Evolutionary conservation across 2,329 filamentous ascomycete species (phyloP), one percentile per base, ranked within the genome.

Genomic region (Trichoderma breve): DNA sequence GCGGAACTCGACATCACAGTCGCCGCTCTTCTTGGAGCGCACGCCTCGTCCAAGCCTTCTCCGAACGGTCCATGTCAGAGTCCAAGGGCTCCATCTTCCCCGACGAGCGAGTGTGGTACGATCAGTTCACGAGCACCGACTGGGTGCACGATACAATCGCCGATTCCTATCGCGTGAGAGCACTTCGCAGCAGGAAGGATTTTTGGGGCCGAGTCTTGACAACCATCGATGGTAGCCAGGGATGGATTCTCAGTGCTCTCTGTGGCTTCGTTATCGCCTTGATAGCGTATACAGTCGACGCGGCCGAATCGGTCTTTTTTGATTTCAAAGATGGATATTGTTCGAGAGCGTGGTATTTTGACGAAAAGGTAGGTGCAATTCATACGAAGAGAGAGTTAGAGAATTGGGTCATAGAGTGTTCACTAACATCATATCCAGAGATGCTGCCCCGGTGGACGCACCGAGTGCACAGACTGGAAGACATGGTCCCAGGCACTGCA

Each of bases 81-180:
- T 91, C 90, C 63, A 92, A 91, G 77, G 83, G 86, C 39, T 91
- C 89, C 5, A 82, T 92, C 11, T 91, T 90, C 76, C 85, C 91
- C 65, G 93, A 98, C 78, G 94, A 98, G 76, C 91, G 96, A 73
- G 92, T 97, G 11, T 98, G 96, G 96, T 98, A 98, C 82, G 96
- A 99, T 84, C 96, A 99, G 82, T 97, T 97, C 78, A 97, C 94
- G 6, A 97, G 93, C 7, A 98, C 94, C 70, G 95, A 99, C 81
- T 99, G 96, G 96, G 95, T 99, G 1, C 95, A 97, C 80, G 96
- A 99, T 81, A 95, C 92, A 80, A 98, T 99, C 76, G 93, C 94
- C 77, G 96, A 98, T 82, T 94, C 95, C 11, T 93, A 94, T 77
- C 92, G 96, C 30, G 90, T 97, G 64, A 96, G 97, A 80, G 91